Evolutionary conservation across 768 basidiomycete species (phyloP).

Genomic region (Amanita muscaria): DNA sequence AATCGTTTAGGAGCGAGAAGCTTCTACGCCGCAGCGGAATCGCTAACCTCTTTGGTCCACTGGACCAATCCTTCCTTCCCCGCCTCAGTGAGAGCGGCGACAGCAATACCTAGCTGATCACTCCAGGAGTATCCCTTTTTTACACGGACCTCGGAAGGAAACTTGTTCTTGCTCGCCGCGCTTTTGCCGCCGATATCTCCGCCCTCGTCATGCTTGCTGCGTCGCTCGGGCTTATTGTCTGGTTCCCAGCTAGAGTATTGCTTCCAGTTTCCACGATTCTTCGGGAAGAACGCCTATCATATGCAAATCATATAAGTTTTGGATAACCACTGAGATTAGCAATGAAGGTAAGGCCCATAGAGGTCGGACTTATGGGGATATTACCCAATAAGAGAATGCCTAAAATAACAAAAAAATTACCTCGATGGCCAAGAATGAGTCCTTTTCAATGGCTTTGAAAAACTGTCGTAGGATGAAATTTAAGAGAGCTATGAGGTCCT

Average conservation of each 20-base stretch:
- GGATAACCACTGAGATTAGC: too few species aligned
- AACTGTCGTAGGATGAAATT: conserved; percentile 85
- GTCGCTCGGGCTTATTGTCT: conserved; percentile 30
- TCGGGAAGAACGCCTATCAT: conserved; percentile 79
- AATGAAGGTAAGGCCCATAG: too few species aligned
- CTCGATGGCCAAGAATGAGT: conserved; percentile 84
- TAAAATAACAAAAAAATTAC: too few species aligned
- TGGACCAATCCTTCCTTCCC: conserved; percentile 57
- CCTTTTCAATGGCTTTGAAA: conserved; percentile 84
- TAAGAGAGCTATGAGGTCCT: conserved; percentile 78
- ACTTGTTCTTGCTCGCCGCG: conserved; percentile 20
- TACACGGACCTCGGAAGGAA: conserved; percentile 65
- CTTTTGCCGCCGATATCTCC: neutral
- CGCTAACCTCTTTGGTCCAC: conserved; percentile 68
- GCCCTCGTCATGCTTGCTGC: conserved; percentile 28
- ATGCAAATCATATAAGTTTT: neutral
- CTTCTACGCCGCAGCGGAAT: neutral
- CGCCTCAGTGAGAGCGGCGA: conserved; percentile 63
- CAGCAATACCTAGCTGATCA: conserved; percentile 82
- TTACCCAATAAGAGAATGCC: too few species aligned
- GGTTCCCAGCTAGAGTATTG: conserved; percentile 74
- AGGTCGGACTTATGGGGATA: too few species aligned
- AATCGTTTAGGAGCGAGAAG: neutral
- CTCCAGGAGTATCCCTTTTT: conserved; percentile 86
- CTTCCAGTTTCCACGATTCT: conserved; percentile 83